These are phyloP conservation scores for Diddensiella santjacobensis DNA, from an alignment of 805 yeast genomes.

Conservation along the genomic window DNA sequence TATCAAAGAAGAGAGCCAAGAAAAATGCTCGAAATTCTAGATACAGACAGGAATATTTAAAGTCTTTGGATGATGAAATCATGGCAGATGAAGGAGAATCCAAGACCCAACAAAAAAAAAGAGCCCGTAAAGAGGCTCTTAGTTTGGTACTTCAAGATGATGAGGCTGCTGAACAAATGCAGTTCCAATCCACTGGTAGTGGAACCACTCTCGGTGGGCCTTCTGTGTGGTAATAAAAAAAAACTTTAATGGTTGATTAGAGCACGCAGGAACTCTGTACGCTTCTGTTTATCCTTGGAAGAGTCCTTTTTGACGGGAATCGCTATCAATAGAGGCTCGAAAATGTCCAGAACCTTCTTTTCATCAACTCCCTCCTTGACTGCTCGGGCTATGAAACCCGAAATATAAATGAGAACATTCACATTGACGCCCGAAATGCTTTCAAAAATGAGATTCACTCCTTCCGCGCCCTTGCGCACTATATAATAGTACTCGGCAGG, in stretches of 20 bases:
- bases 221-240: conserved; percentile 7
- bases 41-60: conserved; percentile 57
- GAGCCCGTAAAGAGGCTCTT: conserved; percentile 36
- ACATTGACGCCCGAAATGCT: conserved; percentile 40
- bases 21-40: conserved; percentile 77
- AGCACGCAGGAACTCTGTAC: conserved; percentile 33
- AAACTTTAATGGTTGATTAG: conserved; percentile 21
- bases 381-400: conserved; percentile 38
- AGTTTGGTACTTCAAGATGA: conserved; percentile 54
- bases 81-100: conserved; percentile 42
- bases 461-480: conserved; percentile 28
- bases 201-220: conserved; percentile 88
- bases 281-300: conserved; percentile 29
- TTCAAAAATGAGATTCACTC: conserved; percentile 37
- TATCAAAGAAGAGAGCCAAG: conserved; percentile 73
- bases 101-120: conserved; percentile 28
- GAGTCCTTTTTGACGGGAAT: conserved; percentile 30
- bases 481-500: conserved; percentile 30
- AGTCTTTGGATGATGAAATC: conserved; percentile 30
- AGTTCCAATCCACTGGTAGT: conserved; percentile 46
- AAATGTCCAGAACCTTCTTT: conserved; percentile 26
- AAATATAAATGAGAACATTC: conserved; percentile 40
- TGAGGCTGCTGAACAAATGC: conserved; percentile 44
- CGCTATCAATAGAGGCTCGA: conserved; percentile 32
- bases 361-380: conserved; percentile 27